Evolutionary conservation across 192 early-diverging fungal species (phyloP).

Genomic region (Cetraspora pellucida): DNA sequence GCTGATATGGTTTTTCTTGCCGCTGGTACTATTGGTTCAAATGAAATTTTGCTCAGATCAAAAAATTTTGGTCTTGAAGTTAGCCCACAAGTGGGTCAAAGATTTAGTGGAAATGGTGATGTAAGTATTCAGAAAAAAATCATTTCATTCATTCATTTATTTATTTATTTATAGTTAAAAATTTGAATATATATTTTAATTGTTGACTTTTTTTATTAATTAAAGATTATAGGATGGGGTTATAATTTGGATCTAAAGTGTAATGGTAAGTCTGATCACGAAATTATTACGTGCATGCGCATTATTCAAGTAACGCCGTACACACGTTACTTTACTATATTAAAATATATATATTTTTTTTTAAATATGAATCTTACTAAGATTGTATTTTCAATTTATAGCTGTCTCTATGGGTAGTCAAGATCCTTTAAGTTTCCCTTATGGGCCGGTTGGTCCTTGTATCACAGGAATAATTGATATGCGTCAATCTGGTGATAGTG

Average conservation of each 20-base stretch:
- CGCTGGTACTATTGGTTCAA: slow-evolving; percentile 48
- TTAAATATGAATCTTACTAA: not conserved
- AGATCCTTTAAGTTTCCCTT: slow-evolving; percentile 31
- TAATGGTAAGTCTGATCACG: slow-evolving; percentile 7
- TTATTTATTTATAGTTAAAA: too few relatives aligned
- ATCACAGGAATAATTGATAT: too few relatives aligned
- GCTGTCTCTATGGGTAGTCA: slow-evolving; percentile 42
- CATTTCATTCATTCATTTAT: too few relatives aligned
- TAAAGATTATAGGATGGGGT: slow-evolving; percentile 26
- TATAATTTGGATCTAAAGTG: slow-evolving; percentile 1
- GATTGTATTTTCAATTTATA: slow-evolving; percentile 5
- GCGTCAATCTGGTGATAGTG: too few relatives aligned
- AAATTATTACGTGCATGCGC: not conserved
- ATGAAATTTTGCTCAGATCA: slow-evolving; percentile 49
- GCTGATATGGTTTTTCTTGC: slow-evolving; percentile 49
- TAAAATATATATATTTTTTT: not conserved
- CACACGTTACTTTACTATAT: too few relatives aligned
- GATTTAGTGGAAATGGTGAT: slow-evolving; percentile 52
- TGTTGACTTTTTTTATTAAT: not conserved
- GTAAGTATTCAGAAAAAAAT: slow-evolving; percentile 39
- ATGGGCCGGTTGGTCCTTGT: slow-evolving; percentile 34
- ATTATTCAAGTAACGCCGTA: too few relatives aligned
- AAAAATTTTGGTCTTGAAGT: slow-evolving; percentile 39
- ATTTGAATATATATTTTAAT: too few relatives aligned
- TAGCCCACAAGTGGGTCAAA: slow-evolving; percentile 44